phyloP scores from a whole-genome alignment of 305 asterid genomes.

The Fraxinus nigra region DNA sequence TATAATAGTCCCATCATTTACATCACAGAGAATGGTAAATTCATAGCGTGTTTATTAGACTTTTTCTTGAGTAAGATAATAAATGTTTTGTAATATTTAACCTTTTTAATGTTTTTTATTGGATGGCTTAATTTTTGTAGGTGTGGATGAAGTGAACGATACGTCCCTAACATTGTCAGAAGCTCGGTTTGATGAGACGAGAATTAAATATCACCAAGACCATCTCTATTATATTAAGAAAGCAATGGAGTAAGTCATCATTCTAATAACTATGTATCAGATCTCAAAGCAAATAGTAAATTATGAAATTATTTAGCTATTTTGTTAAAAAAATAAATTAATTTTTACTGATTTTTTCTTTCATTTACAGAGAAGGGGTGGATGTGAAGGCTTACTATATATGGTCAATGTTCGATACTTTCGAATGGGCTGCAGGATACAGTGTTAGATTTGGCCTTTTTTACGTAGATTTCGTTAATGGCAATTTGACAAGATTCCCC shows the following conservation, averaged over 20 bases:
- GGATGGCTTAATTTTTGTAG: not conserved
- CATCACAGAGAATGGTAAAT: slow-evolving; percentile 30
- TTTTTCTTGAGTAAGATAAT: not conserved
- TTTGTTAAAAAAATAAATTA: not conserved
- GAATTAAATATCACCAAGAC: not conserved
- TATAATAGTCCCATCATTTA: slow-evolving; percentile 1
- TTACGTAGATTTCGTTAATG: slow-evolving; percentile 37
- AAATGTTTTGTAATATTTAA: too few relatives aligned
- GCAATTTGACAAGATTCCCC: slow-evolving; percentile 24
- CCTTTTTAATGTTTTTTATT: not conserved
- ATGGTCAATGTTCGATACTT: slow-evolving; percentile 44
- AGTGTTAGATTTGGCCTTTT: slow-evolving; percentile 33
- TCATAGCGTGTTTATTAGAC: not conserved
- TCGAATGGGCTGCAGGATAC: slow-evolving; percentile 39
- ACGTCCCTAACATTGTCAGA: not conserved
- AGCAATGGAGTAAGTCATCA: slow-evolving; percentile 20
- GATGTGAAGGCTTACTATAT: slow-evolving; percentile 36
- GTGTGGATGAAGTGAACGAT: not conserved
- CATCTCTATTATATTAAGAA: slow-evolving; percentile 16
- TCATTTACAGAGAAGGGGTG: slow-evolving; percentile 22
- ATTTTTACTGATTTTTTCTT: not conserved
- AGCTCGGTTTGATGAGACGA: not conserved
- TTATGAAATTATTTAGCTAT: not conserved
- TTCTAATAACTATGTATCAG: not conserved
- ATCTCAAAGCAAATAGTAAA: not conserved